These are phyloP conservation scores for Niveomyces coronatus DNA, from an alignment of 2,329 filamentous ascomycete genomes.

Conservation along the genomic window DNA sequence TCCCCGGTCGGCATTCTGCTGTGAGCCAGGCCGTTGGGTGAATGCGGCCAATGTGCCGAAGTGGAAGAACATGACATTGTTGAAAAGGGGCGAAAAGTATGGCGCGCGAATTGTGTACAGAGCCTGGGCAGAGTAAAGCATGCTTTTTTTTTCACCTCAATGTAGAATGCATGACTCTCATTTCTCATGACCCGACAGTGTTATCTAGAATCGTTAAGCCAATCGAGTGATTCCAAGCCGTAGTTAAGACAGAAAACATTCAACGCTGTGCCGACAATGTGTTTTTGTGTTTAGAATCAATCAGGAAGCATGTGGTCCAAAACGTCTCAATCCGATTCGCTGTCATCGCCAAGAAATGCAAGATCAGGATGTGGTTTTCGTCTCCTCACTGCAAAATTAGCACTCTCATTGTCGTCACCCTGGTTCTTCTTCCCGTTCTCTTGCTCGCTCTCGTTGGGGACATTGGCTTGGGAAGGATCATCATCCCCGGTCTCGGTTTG, in stretches of 20 bases:
- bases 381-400: conserved; percentile 33
- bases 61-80: conserved; percentile 67
- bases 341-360: conserved; percentile 60
- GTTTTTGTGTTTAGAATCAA: too few relatives aligned
- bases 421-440: too few relatives aligned
- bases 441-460: too few relatives aligned
- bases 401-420: conserved; percentile 21
- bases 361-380: conserved; percentile 41
- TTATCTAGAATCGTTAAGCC: too few relatives aligned
- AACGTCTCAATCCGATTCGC: conserved; percentile 50
- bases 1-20: conserved; percentile 70
- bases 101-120: conserved; percentile 75
- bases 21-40: conserved; percentile 85
- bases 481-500: conserved; percentile 17
- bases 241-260: too few relatives aligned
- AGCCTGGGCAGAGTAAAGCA: conserved; percentile 65
- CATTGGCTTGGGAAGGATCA: too few relatives aligned
- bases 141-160: too few relatives aligned
- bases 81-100: conserved; percentile 79
- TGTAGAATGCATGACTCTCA: too few relatives aligned
- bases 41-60: conserved; percentile 75
- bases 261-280: too few relatives aligned
- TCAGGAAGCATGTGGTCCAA: too few relatives aligned
- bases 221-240: too few relatives aligned
- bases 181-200: too few relatives aligned